Conservation (phyloP, 2,329 filamentous ascomycete genomes). For the Dothideomycetes sp. region DNA sequence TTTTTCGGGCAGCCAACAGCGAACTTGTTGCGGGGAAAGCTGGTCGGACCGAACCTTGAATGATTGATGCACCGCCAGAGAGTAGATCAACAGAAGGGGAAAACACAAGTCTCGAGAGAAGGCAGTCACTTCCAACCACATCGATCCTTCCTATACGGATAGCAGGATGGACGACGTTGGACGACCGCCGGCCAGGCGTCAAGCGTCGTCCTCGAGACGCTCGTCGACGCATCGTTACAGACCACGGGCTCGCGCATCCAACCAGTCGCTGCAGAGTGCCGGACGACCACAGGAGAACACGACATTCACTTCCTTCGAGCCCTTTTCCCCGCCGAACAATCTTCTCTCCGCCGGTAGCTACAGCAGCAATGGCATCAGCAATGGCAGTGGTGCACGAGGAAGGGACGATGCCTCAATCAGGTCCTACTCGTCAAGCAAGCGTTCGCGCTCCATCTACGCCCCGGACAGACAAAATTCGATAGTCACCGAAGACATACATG, state of each 20-base stretch:
- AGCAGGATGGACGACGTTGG: constrained; percentile 15
- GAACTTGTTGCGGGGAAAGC: constrained; percentile 13
- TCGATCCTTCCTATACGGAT: background rate
- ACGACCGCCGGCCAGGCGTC: constrained; percentile 10
- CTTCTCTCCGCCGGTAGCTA: constrained; percentile 8
- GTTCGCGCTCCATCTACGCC: constrained; percentile 16
- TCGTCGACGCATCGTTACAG: constrained; percentile 14
- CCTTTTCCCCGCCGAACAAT: constrained; percentile 15
- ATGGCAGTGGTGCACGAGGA: background rate
- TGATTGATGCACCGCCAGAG: too few species aligned
- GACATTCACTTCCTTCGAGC: constrained; percentile 17
- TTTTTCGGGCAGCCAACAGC: too few species aligned
- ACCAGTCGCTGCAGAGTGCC: constrained; percentile 13
- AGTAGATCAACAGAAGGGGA: constrained; percentile 3
- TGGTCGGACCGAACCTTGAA: constrained; percentile 10
- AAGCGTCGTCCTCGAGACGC: constrained; percentile 13
- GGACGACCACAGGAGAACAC: constrained; percentile 13
- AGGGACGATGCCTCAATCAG: constrained; percentile 7
- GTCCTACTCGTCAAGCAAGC: constrained; percentile 16
- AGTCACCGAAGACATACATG: constrained; percentile 11
- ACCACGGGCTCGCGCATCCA: constrained; percentile 13
- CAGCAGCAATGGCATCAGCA: constrained; percentile 5
- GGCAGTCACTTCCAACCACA: background rate
- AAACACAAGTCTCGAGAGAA: background rate
- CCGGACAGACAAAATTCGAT: constrained; percentile 14